These are phyloP conservation scores for Crotalaria pallida DNA, from an alignment of 306 rosid species.

Conservation along the genomic window DNA sequence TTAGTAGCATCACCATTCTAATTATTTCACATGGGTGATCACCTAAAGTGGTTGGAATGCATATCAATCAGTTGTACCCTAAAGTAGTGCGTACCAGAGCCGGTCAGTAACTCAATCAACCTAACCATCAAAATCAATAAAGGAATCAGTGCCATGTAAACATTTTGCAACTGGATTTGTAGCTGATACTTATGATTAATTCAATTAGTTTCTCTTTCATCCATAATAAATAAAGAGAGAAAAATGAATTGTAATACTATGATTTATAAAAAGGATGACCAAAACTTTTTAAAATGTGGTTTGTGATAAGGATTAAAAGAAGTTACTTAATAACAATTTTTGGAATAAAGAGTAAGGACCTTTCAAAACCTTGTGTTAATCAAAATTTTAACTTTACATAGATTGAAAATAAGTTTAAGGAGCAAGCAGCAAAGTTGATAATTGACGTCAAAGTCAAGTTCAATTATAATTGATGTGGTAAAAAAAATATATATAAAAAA, in stretches of 20 bases:
- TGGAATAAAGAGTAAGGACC: neutral
- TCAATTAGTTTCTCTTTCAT: no score
- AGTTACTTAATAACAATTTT: neutral
- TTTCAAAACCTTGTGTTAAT: neutral
- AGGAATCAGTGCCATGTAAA: no score
- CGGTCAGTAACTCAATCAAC: constrained; percentile 13
- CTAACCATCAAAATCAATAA: neutral
- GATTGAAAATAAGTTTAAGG: neutral
- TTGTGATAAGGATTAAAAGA: no score
- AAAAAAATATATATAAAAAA: no score
- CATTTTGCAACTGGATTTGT: neutral
- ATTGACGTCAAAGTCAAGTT: neutral
- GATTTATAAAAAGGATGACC: no score
- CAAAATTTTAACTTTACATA: neutral
- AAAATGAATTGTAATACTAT: no score
- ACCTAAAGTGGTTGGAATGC: constrained; percentile 25
- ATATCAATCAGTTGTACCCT: constrained; percentile 7
- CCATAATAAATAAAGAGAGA: no score
- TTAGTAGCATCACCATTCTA: constrained; percentile 9
- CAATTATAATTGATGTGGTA: neutral
- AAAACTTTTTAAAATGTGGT: no score
- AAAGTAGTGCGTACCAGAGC: constrained; percentile 8
- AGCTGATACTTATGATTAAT: no score
- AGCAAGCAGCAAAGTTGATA: neutral
- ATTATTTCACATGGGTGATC: constrained; percentile 31